Evolutionary conservation across 148 eudicot species (phyloP).

Genomic region (Camellia sinensis): DNA sequence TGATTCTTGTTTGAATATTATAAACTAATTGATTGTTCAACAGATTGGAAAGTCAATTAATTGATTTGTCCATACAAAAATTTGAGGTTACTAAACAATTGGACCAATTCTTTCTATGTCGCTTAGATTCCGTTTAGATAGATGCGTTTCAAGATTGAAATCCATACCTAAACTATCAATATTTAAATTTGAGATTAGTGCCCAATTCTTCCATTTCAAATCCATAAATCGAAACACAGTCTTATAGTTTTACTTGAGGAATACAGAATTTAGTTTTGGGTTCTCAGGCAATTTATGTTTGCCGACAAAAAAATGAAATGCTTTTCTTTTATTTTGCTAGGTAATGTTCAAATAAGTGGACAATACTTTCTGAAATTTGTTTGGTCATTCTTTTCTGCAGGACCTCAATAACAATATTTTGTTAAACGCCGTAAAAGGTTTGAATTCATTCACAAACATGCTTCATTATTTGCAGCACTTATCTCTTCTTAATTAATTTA

Average conservation of each 20-base stretch:
- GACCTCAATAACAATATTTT: slow-evolving; percentile 51
- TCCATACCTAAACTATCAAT: too few relatives aligned
- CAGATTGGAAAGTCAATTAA: not conserved
- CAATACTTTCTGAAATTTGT: slow-evolving; percentile 7
- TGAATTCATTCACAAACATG: not conserved
- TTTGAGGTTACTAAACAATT: not conserved
- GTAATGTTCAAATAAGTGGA: not conserved
- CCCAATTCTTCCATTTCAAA: too few relatives aligned
- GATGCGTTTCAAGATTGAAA: too few relatives aligned
- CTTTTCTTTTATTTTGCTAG: not conserved
- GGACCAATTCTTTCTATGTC: not conserved
- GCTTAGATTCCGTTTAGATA: not conserved
- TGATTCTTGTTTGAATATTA: not conserved
- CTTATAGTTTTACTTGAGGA: not conserved
- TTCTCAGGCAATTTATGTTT: not conserved
- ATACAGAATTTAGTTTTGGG: not conserved
- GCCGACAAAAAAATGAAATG: not conserved
- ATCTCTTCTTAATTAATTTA: not conserved
- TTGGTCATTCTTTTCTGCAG: slow-evolving; percentile 31
- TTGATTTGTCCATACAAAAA: not conserved
- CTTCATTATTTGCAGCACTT: not conserved
- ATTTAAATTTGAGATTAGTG: too few relatives aligned
- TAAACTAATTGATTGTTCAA: not conserved
- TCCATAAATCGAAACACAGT: too few relatives aligned
- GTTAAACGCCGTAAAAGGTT: slow-evolving; percentile 53